These are phyloP conservation scores for Sclerotinia spermophila DNA, from an alignment of 2,329 filamentous ascomycete species.

Conservation along the genomic window DNA sequence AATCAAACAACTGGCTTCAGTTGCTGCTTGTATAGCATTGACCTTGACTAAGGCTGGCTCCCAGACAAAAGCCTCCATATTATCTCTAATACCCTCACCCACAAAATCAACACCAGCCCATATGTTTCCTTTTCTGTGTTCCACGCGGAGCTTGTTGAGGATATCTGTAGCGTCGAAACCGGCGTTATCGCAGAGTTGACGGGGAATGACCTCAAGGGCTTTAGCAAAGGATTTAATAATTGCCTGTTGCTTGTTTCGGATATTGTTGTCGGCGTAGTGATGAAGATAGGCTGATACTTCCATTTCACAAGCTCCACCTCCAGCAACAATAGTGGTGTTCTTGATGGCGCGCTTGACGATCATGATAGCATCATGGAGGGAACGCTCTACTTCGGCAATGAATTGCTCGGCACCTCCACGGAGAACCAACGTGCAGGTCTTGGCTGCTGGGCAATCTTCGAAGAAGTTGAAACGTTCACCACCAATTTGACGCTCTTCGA, in stretches of 20 bases:
- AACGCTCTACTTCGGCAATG: constrained; percentile 97
- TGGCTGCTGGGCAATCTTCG: constrained; percentile 88
- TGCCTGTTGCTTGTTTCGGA: constrained; percentile 91
- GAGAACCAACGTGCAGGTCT: constrained; percentile 94
- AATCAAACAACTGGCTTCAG: constrained; percentile 93
- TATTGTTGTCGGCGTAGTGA: constrained; percentile 85
- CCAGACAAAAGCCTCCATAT: constrained; percentile 96
- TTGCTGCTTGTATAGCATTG: constrained; percentile 94
- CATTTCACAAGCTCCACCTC: constrained; percentile 94
- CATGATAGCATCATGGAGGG: constrained; percentile 98
- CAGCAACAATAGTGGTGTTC: constrained; percentile 91
- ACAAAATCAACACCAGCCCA: constrained; percentile 97
- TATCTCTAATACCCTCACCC: constrained; percentile 87
- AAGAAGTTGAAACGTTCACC: constrained; percentile 99
- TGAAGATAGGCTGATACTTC: constrained; percentile 93
- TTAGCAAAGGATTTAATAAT: constrained; percentile 98
- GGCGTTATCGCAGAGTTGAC: constrained; percentile 97
- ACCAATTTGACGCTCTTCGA: constrained; percentile 96
- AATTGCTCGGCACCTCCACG: constrained; percentile 98
- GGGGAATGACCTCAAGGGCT: constrained; percentile 92
- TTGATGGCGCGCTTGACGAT: constrained; percentile 98
- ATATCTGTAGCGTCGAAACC: constrained; percentile 98
- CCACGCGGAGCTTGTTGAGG: constrained; percentile 90
- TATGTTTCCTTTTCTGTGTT: constrained; percentile 86
- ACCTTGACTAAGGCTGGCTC: constrained; percentile 94